These are phyloP conservation scores for Haematococcus lacustris DNA, from an alignment of 139 green algal genomes.

Conservation along the genomic window DNA sequence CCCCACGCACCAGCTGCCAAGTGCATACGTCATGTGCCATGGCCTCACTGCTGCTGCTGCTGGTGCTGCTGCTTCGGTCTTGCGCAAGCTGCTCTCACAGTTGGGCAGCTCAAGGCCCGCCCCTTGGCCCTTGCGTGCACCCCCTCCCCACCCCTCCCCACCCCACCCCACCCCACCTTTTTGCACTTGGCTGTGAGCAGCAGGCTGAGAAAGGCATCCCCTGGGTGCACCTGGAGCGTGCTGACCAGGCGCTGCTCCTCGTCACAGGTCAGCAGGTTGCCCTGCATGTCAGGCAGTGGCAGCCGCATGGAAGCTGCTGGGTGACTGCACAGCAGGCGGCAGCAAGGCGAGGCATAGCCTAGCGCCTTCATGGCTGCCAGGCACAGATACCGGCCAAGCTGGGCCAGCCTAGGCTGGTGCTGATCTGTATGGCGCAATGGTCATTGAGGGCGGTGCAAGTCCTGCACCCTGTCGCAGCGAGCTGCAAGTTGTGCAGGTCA, in stretches of 20 bases:
- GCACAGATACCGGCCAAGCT: background rate
- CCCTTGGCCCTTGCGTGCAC: background rate
- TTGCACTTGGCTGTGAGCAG: slow-evolving; percentile 66
- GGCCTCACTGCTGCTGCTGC: background rate
- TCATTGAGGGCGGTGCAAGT: background rate
- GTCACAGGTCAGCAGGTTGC: slow-evolving; percentile 76
- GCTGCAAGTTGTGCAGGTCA: background rate
- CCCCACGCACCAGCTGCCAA: background rate
- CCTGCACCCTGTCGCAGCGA: background rate
- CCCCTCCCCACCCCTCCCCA: background rate
- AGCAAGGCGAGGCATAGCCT: background rate
- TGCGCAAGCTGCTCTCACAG: background rate
- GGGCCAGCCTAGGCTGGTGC: background rate
- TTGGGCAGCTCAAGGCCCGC: background rate
- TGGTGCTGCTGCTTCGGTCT: background rate
- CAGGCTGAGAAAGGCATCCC: slow-evolving; percentile 67
- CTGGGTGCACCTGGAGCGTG: slow-evolving; percentile 35
- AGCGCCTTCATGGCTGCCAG: background rate
- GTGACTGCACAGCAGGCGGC: background rate
- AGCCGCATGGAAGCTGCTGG: background rate
- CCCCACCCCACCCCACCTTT: slow-evolving; percentile 32
- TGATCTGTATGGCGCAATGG: background rate
- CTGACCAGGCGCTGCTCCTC: slow-evolving; percentile 68
- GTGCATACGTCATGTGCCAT: background rate
- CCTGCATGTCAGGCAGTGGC: slow-evolving; percentile 16